A percentile compares a stretch with the other conserved stretches of the same genome.
Conservation (phyloP, 768 basidiomycete species). For the Jaapia argillacea region DNA sequence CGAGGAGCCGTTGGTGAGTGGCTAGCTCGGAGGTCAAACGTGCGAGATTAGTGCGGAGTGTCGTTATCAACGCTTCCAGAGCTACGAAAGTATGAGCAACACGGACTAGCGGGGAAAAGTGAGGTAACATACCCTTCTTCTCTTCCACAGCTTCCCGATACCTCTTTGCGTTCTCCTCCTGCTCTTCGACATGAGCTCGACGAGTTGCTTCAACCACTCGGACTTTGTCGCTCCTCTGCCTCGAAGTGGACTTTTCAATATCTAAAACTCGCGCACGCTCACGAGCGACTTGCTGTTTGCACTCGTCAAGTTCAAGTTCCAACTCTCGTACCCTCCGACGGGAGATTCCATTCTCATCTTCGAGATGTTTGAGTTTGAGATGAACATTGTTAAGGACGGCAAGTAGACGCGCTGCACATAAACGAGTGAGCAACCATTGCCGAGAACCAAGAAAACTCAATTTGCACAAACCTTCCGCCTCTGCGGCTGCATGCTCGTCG, state of each 20-base stretch:
- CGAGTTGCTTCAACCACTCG: conserved; percentile 8
- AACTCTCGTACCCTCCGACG: conserved; percentile 78
- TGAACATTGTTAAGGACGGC: conserved; percentile 56
- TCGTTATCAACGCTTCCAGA: conserved; percentile 68
- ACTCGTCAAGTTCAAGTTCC: conserved; percentile 77
- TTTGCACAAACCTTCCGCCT: conserved; percentile 48
- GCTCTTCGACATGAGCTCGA: conserved; percentile 12
- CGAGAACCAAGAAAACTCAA: background rate
- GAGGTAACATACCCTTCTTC: conserved; percentile 64
- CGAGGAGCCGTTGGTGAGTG: conserved; percentile 61
- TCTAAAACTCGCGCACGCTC: conserved; percentile 53
- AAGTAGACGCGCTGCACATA: conserved; percentile 42
- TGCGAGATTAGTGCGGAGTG: conserved; percentile 64
- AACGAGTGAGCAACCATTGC: no score
- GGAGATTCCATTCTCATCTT: conserved; percentile 76
- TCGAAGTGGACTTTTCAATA: conserved; percentile 40
- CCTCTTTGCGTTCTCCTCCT: conserved; percentile 21
- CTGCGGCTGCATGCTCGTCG: conserved; percentile 34
- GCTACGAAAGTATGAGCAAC: conserved; percentile 32
- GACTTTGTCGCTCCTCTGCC: conserved; percentile 21
- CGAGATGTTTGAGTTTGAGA: conserved; percentile 58
- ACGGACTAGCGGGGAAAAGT: background rate
- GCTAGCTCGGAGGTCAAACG: conserved; percentile 74
- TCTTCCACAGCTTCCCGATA: conserved; percentile 79
- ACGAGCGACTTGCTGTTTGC: conserved; percentile 64